Base-by-base conservation (phyloP, 1,284 basidiomycete species). In the Sporisorium graminicola region DNA sequence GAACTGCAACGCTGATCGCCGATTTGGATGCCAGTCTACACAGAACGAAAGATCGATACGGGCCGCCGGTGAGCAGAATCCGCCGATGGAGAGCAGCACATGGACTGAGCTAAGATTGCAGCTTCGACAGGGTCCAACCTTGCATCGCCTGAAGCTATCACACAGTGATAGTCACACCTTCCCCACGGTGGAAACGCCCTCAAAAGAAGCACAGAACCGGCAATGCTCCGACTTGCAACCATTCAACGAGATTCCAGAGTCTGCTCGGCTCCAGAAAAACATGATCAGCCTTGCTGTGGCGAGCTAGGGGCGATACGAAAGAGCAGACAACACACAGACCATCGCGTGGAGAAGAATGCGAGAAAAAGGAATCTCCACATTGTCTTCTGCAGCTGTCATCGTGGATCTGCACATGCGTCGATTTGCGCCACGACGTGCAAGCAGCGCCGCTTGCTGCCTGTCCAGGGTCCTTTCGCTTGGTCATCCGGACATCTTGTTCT, bases 31-130 rank as follows among this genome's bases (percentile, higher is more conserved):
- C n/a, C n/a, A n/a, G n/a, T n/a, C n/a, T n/a, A n/a, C n/a, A n/a
- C n/a, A n/a, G n/a, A n/a, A n/a, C n/a, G n/a, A n/a, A n/a, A n/a
- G n/a, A n/a, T n/a, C n/a, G n/a, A n/a, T n/a, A n/a, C n/a, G n/a
- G n/a, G n/a, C n/a, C n/a, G n/a, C n/a, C n/a, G n/a, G n/a, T n/a
- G n/a, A n/a, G n/a, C n/a, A n/a, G n/a, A n/a, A n/a, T n/a, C n/a
- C n/a, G n/a, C n/a, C n/a, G n/a, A n/a, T n/a, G n/a, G n/a, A n/a
- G n/a, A n/a, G n/a, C n/a, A n/a, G n/a, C n/a, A n/a, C n/a, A n/a
- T n/a, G n/a, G 27, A 49, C 22, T 49, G 47, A 49, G 47, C 26
- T 29, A 49, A 49, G 47, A n/a, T 0, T 49, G 47, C 47, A 49
- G 13, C 8, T n/a, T 49, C 22, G 47, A 49, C 47, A 49, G 47